phyloP scores from a whole-genome alignment of 768 basidiomycete genomes.

The Clitopilus hobsonii region DNA sequence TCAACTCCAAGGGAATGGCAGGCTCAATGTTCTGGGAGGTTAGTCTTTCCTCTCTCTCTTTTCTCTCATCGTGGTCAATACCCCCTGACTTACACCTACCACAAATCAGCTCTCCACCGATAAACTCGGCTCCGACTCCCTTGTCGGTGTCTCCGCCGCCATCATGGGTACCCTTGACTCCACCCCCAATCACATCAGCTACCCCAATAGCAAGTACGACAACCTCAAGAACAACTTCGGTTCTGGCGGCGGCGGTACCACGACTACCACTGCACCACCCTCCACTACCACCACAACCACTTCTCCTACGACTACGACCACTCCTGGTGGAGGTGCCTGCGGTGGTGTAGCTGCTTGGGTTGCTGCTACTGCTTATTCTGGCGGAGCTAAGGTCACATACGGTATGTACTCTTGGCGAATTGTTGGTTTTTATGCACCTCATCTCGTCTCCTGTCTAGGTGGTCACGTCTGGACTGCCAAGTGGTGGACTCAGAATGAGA shows the following conservation, averaged over 20 bases:
- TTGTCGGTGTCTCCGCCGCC: slow-evolving; percentile 44
- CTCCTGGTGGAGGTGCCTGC: slow-evolving; percentile 30
- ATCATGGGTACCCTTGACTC: slow-evolving; percentile 52
- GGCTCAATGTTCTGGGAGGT: slow-evolving; percentile 76
- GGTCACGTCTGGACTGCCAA: slow-evolving; percentile 55
- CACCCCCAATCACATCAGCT: slow-evolving; percentile 64
- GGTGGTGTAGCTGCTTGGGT: slow-evolving; percentile 43
- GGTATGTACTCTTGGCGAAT: slow-evolving; percentile 22
- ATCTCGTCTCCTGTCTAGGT: too few relatives aligned
- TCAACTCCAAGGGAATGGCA: slow-evolving; percentile 52
- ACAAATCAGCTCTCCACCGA: slow-evolving; percentile 48
- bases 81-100: slow-evolving; percentile 1
- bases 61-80: not conserved
- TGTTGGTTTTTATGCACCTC: not conserved
- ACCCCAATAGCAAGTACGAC: slow-evolving; percentile 64
- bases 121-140: slow-evolving; percentile 52
- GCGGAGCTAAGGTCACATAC: slow-evolving; percentile 42
- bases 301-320: slow-evolving; percentile 18
- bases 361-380: slow-evolving; percentile 39
- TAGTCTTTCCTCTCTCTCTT: slow-evolving; percentile 15
- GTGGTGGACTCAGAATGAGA: slow-evolving; percentile 60
- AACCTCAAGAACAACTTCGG: slow-evolving; percentile 67
- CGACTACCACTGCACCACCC: slow-evolving; percentile 10
- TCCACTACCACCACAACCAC: slow-evolving; percentile 20
- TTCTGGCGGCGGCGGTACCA: slow-evolving; percentile 13